Evolutionary conservation across 2,329 filamentous ascomycete species (phyloP).

Genomic region (Colletotrichum australisinense): DNA sequence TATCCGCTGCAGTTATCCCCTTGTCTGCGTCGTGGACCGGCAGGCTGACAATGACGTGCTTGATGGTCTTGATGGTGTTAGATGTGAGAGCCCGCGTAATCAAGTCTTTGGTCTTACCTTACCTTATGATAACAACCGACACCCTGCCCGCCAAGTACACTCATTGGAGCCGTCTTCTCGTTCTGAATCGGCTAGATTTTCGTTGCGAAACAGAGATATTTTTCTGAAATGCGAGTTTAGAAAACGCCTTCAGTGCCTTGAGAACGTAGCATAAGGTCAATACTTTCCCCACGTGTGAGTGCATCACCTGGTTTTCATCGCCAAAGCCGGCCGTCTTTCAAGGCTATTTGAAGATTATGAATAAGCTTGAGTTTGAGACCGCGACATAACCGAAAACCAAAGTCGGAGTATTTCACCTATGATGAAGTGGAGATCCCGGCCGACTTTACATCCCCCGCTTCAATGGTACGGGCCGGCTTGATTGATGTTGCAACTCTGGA

Average conservation of each 20-base stretch:
- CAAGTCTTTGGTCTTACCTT: too few relatives aligned
- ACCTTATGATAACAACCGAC: too few relatives aligned
- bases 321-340: rapidly evolving
- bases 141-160: too few relatives aligned
- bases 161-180: too few relatives aligned
- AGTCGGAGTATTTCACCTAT: neutral
- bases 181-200: too few relatives aligned
- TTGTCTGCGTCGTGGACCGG: neutral
- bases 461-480: neutral
- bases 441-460: neutral
- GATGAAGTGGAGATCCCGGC: neutral
- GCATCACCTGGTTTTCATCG: too few relatives aligned
- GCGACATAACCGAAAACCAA: neutral
- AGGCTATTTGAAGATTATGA: too few relatives aligned
- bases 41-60: conserved; percentile 25
- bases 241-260: too few relatives aligned
- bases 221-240: too few relatives aligned
- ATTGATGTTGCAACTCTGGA: neutral
- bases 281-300: too few relatives aligned
- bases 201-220: too few relatives aligned
- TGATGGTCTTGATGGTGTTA: conserved; percentile 26
- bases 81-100: neutral
- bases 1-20: neutral
- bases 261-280: too few relatives aligned
- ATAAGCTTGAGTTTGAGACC: neutral